These are phyloP conservation scores for Thelonectria blattea DNA, from an alignment of 2,329 filamentous ascomycete genomes.

Conservation along the genomic window DNA sequence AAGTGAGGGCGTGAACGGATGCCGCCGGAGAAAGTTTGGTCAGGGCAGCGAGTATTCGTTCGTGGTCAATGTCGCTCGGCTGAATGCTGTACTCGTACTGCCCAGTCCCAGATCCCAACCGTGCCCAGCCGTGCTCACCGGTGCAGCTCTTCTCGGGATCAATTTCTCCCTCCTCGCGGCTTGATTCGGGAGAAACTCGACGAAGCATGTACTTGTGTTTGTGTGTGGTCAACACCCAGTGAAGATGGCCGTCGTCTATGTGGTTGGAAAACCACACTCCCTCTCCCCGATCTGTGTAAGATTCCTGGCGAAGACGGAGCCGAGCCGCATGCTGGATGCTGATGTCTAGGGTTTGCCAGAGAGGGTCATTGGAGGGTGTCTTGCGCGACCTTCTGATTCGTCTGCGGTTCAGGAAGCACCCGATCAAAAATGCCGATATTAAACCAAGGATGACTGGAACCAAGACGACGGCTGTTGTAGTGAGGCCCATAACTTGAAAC, in stretches of 20 bases:
- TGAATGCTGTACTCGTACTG: conserved; percentile 6
- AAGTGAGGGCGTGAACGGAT: background rate
- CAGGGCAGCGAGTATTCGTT: background rate
- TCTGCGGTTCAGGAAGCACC: no score
- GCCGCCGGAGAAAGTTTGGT: no score
- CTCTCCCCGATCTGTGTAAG: conserved; percentile 4
- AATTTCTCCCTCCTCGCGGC: background rate
- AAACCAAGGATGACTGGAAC: no score
- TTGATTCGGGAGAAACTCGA: background rate
- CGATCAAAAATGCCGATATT: no score
- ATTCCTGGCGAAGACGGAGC: conserved; percentile 2
- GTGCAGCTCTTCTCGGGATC: background rate
- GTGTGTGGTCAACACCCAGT: conserved; percentile 1
- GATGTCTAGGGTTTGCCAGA: background rate
- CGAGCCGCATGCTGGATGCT: background rate
- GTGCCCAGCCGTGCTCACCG: background rate
- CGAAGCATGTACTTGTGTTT: conserved; percentile 2
- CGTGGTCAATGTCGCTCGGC: background rate
- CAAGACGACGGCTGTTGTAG: no score
- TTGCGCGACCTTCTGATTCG: no score
- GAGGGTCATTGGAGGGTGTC: no score
- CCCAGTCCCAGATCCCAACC: background rate
- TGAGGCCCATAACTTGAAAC: no score
- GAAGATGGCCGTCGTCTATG: background rate
- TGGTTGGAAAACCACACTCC: conserved; percentile 3